These are phyloP conservation scores for Hypholoma fasciculare DNA, from an alignment of 768 basidiomycete genomes.

Conservation along the genomic window DNA sequence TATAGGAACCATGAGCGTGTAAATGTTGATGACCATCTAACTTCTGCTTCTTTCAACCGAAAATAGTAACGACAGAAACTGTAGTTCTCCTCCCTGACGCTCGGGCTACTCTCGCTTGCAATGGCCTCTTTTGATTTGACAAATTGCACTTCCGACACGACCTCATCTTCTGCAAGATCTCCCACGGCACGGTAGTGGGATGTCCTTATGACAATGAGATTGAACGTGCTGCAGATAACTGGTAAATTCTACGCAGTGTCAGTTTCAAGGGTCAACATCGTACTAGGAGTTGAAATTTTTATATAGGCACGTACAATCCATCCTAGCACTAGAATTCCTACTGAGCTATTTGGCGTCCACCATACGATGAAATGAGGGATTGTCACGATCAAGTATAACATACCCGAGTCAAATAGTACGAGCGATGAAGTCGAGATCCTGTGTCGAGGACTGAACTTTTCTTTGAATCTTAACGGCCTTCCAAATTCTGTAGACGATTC, in stretches of 20 bases:
- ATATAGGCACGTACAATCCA: background rate
- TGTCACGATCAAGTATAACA: background rate
- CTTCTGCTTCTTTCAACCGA: background rate
- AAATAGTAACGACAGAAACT: background rate
- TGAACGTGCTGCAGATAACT: background rate
- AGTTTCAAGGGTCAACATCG: background rate
- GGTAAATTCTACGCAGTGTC: background rate
- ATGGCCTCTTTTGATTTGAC: background rate
- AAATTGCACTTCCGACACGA: background rate
- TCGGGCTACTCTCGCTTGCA: background rate
- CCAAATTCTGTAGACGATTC: background rate
- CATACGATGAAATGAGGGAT: slow-evolving; percentile 2
- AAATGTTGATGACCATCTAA: background rate
- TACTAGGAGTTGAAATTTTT: background rate
- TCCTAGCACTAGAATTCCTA: background rate
- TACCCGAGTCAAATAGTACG: background rate
- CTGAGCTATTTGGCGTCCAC: slow-evolving; percentile 1
- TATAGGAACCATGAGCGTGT: background rate
- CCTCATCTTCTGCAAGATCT: background rate
- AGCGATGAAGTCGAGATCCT: background rate
- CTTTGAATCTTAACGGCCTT: background rate
- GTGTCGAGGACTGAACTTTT: background rate
- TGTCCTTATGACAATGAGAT: slow-evolving; percentile 1
- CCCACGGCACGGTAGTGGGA: background rate
- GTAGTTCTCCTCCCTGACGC: background rate